Percentiles rank a stretch among this genome's conserved stretches.
Evolutionary conservation across 1,139 yeast genomes (phyloP).

Genomic region (Debaryomycetaceae sp.): DNA sequence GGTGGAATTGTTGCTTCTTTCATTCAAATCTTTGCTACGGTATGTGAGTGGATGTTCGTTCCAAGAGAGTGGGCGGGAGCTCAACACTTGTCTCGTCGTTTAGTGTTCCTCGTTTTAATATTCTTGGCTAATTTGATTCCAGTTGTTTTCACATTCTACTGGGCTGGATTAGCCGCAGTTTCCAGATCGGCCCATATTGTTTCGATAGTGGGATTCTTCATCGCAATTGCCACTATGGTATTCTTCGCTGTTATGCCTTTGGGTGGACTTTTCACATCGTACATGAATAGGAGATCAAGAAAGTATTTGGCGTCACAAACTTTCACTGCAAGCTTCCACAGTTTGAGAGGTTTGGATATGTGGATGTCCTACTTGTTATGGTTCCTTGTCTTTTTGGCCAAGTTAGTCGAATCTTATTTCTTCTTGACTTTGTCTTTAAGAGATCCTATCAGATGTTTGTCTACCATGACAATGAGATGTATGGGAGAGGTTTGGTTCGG

Average conservation of each 20-base stretch:
- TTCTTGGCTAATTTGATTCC: constrained; percentile 78
- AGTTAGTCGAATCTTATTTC: constrained; percentile 86
- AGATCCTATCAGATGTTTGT: constrained; percentile 82
- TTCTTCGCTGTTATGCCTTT: constrained; percentile 95
- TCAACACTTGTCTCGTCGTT: constrained; percentile 88
- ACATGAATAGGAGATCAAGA: constrained; percentile 85
- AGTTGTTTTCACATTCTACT: constrained; percentile 79
- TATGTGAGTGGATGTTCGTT: constrained; percentile 93
- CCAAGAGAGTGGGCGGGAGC: constrained; percentile 99
- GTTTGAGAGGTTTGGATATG: constrained; percentile 84
- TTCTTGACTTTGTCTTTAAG: constrained; percentile 86
- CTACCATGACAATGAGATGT: constrained; percentile 48
- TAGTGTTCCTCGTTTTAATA: constrained; percentile 67
- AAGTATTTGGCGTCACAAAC: constrained; percentile 92
- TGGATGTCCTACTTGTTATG: constrained; percentile 94
- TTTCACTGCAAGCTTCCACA: constrained; percentile 88
- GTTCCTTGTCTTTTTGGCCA: constrained; percentile 85
- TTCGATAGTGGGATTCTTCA: constrained; percentile 84
- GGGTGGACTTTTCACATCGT: constrained; percentile 94
- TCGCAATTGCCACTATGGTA: constrained; percentile 76
- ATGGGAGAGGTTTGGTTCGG: constrained; percentile 91
- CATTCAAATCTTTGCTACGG: constrained; percentile 82
- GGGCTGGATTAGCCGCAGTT: constrained; percentile 64
- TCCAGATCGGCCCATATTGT: constrained; percentile 80
- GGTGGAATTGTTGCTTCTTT: constrained; percentile 87